Conservation (phyloP, 225 moss, liverwort and hornwort genomes). For the Physcomitrium patens region DNA sequence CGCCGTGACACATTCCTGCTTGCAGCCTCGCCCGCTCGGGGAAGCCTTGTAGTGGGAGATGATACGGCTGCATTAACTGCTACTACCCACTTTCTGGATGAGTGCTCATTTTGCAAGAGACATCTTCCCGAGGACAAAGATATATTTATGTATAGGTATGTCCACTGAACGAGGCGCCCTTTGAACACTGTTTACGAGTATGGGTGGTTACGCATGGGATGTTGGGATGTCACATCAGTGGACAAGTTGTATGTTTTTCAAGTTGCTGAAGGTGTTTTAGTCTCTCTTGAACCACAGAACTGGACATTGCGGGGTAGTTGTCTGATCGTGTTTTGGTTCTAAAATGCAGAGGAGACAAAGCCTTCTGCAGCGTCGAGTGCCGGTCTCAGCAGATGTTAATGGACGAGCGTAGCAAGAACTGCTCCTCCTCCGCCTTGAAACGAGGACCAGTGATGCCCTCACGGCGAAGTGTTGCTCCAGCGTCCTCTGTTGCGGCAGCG, state of each 20-base stretch:
- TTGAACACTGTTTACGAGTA: no score
- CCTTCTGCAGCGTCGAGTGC: slow-evolving; percentile 94
- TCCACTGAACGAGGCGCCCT: neutral
- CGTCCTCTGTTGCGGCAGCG: slow-evolving; percentile 65
- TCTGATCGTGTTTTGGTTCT: neutral
- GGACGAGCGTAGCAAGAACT: slow-evolving; percentile 80
- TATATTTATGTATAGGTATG: slow-evolving; percentile 92
- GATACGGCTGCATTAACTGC: neutral
- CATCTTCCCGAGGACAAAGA: slow-evolving; percentile 73
- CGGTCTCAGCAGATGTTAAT: slow-evolving; percentile 75
- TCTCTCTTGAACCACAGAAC: no score
- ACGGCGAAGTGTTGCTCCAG: slow-evolving; percentile 58
- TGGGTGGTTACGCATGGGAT: no score
- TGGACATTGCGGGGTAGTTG: no score
- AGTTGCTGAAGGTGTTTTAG: no score
- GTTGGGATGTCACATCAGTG: no score
- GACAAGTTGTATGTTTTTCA: no score
- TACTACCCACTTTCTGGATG: slow-evolving; percentile 69
- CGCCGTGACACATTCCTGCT: slow-evolving; percentile 38
- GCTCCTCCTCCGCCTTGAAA: slow-evolving; percentile 61
- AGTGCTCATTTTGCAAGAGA: slow-evolving; percentile 81
- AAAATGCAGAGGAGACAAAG: slow-evolving; percentile 75
- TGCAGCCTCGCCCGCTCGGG: slow-evolving; percentile 16
- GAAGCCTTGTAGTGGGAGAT: neutral
- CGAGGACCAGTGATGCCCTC: slow-evolving; percentile 34